These are phyloP conservation scores for Amphichorda felina DNA, from an alignment of 2,329 filamentous ascomycete species.

Conservation along the genomic window DNA sequence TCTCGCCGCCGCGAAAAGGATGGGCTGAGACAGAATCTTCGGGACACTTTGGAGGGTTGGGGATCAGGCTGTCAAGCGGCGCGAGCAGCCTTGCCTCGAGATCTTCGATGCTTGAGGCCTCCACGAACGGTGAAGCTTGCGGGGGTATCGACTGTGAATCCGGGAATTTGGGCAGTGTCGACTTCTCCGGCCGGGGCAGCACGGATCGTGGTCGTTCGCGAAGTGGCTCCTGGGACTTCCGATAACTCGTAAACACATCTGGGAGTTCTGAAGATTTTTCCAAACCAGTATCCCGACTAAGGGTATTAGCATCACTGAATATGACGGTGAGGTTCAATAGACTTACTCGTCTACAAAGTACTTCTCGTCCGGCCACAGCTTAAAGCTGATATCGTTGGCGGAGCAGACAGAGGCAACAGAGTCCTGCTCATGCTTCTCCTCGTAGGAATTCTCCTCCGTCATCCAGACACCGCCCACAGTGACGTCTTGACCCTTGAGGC, in stretches of 20 bases:
- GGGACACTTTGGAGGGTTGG: constrained; percentile 40
- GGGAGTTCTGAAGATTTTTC: constrained; percentile 47
- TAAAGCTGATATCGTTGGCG: constrained; percentile 43
- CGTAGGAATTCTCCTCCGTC: constrained; percentile 55
- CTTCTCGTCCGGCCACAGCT: constrained; percentile 62
- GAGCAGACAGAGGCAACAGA: constrained; percentile 40
- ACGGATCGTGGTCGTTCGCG: constrained; percentile 48
- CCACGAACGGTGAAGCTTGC: constrained; percentile 50
- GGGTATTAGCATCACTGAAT: neutral
- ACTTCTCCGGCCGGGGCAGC: constrained; percentile 37
- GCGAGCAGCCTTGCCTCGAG: constrained; percentile 42
- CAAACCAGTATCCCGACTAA: constrained; percentile 55
- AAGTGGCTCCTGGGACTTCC: constrained; percentile 62
- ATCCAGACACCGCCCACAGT: constrained; percentile 58
- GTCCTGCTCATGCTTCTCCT: constrained; percentile 56
- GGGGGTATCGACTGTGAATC: constrained; percentile 34
- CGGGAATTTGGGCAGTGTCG: constrained; percentile 45
- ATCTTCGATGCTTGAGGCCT: constrained; percentile 41
- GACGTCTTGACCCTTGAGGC: constrained; percentile 27
- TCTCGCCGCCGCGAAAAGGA: constrained; percentile 59
- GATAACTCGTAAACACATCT: constrained; percentile 64
- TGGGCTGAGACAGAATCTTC: constrained; percentile 43
- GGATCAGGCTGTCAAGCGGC: constrained; percentile 42
- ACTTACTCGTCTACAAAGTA: constrained; percentile 71
- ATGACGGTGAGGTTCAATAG: neutral